These are phyloP conservation scores for Wallacemonas sp. DNA, from an alignment of 208 protist species.

Conservation along the genomic window DNA sequence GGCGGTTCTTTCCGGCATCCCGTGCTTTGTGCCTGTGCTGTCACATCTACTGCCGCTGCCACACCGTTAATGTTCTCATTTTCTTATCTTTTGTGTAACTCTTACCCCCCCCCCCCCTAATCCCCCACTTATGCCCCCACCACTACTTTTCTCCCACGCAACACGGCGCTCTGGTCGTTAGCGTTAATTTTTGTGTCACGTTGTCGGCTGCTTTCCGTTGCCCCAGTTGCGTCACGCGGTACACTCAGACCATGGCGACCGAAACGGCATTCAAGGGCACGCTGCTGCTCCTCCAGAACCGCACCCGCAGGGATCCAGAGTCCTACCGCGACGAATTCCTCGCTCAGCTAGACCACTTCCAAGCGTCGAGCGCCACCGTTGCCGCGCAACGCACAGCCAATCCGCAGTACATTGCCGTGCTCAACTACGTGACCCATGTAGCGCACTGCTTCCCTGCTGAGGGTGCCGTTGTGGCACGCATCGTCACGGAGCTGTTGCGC, in stretches of 20 bases:
- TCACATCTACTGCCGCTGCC: too few species aligned
- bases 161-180: too few species aligned
- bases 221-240: neutral
- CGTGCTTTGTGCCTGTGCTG: too few species aligned
- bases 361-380: constrained; percentile 89
- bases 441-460: constrained; percentile 92
- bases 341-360: constrained; percentile 94
- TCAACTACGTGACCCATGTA: constrained; percentile 89
- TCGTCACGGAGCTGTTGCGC: constrained; percentile 89
- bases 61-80: too few species aligned
- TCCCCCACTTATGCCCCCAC: too few species aligned
- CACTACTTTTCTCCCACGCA: too few species aligned
- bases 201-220: too few species aligned
- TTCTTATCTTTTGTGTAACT: too few species aligned
- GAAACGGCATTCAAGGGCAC: constrained; percentile 88
- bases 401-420: constrained; percentile 82
- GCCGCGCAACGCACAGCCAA: constrained; percentile 83
- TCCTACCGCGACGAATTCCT: constrained; percentile 96
- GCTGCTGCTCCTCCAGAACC: constrained; percentile 95
- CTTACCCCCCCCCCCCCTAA: too few species aligned
- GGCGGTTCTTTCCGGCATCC: too few species aligned
- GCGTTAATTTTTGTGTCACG: too few species aligned
- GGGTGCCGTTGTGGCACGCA: constrained; percentile 60
- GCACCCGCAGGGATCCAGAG: constrained; percentile 93
- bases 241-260: constrained; percentile 29